A percentile compares a stretch with the other conserved stretches of the same genome.
These are phyloP conservation scores for Colletotrichum brevisporum DNA, from an alignment of 2,329 filamentous ascomycete species.

Conservation along the genomic window DNA sequence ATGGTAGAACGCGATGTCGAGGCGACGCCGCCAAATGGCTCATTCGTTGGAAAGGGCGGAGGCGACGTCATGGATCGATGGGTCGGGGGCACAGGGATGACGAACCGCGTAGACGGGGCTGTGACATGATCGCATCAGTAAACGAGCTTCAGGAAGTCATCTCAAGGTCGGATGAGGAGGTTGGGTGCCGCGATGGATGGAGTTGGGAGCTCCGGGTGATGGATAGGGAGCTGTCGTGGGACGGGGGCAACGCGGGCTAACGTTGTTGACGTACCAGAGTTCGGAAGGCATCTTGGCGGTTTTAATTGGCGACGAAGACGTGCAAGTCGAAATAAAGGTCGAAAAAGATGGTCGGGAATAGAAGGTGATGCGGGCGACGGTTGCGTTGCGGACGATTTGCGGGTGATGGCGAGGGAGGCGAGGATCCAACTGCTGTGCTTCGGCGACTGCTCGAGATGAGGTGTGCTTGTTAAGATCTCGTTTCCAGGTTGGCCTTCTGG, in stretches of 20 bases:
- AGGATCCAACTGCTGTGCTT: conserved; percentile 39
- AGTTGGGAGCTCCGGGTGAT: conserved; percentile 50
- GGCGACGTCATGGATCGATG: conserved; percentile 42
- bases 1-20: conserved; percentile 23
- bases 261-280: conserved; percentile 78
- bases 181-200: conserved; percentile 40
- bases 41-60: conserved; percentile 30
- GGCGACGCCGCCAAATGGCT: conserved; percentile 35
- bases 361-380: conserved; percentile 36
- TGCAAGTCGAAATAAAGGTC: conserved; percentile 31
- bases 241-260: conserved; percentile 51
- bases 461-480: conserved; percentile 53
- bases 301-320: conserved; percentile 44
- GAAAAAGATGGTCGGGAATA: conserved; percentile 27
- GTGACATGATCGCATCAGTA: conserved; percentile 45
- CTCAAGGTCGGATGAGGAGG: conserved; percentile 10
- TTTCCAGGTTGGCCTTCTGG: conserved; percentile 54
- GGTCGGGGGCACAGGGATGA: conserved; percentile 55
- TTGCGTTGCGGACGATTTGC: conserved; percentile 34
- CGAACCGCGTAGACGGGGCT: conserved; percentile 99
- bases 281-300: conserved; percentile 80
- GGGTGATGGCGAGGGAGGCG: conserved; percentile 28
- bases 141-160: conserved; percentile 20
- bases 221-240: conserved; percentile 47
- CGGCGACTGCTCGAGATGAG: conserved; percentile 39